phyloP scores from a whole-genome alignment of 2,329 filamentous ascomycete species.

The Colletotrichum eleusines region DNA sequence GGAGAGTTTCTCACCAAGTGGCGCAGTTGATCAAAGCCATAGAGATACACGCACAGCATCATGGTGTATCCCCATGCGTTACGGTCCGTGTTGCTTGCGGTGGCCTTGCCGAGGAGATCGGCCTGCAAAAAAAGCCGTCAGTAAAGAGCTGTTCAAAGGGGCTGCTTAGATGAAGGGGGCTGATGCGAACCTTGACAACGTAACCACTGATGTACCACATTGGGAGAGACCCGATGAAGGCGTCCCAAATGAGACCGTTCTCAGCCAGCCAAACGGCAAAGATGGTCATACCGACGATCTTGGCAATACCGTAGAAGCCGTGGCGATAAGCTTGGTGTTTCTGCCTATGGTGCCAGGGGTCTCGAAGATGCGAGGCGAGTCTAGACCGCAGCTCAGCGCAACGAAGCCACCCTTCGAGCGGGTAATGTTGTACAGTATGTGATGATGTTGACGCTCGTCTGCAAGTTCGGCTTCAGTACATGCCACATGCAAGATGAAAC shows the following conservation, averaged over 20 bases:
- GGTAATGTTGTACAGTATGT: background rate
- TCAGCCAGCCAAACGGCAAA: constrained; percentile 60
- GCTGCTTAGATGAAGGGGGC: too few relatives aligned
- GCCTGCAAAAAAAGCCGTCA: constrained; percentile 22
- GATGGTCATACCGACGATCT: constrained; percentile 52
- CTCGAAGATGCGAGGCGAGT: constrained; percentile 54
- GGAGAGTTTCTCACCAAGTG: background rate
- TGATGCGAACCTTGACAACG: constrained; percentile 43
- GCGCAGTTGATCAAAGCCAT: constrained; percentile 46
- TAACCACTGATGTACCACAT: constrained; percentile 54
- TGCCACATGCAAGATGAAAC: background rate
- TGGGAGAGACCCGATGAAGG: constrained; percentile 52
- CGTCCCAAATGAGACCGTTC: constrained; percentile 58
- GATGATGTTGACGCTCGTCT: constrained; percentile 19
- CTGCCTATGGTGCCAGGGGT: constrained; percentile 52
- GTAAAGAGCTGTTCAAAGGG: too few relatives aligned
- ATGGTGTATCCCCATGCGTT: constrained; percentile 56
- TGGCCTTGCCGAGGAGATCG: too few relatives aligned
- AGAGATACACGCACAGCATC: constrained; percentile 57
- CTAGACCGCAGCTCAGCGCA: background rate
- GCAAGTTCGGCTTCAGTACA: background rate
- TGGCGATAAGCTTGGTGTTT: constrained; percentile 51
- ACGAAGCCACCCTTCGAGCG: background rate
- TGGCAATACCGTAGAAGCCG: constrained; percentile 55
- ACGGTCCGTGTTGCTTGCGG: constrained; percentile 58